A percentile compares a stretch with the other conserved stretches of the same genome.
phyloP scores from a whole-genome alignment of 208 protist species.

The Acanthamoeba sp. region DNA sequence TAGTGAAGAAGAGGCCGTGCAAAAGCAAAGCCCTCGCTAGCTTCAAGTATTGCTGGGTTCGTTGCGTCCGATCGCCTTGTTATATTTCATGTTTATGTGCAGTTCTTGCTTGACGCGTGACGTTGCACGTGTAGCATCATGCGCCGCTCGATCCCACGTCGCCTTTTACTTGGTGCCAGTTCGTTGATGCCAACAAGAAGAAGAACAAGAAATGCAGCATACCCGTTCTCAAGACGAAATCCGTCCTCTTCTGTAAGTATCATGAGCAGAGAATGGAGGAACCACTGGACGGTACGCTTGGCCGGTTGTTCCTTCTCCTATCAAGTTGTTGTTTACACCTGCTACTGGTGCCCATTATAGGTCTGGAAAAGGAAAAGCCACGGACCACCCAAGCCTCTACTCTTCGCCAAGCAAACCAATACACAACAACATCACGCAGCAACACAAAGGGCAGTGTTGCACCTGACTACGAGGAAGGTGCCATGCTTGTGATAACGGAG shows the following conservation, averaged over 20 bases:
- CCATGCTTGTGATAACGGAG: no score
- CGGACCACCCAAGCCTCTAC: no score
- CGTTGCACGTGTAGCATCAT: not conserved
- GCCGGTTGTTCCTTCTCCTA: no score
- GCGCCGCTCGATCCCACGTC: slow-evolving; percentile 14
- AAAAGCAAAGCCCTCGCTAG: slow-evolving; percentile 18
- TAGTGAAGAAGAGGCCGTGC: slow-evolving; percentile 8
- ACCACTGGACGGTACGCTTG: not conserved
- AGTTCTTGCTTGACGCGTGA: no score
- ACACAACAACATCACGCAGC: no score
- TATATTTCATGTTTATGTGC: not conserved
- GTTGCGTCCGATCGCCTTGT: not conserved
- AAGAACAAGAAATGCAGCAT: slow-evolving; percentile 62
- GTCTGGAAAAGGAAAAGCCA: no score
- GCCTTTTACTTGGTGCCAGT: slow-evolving; percentile 27
- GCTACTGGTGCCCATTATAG: no score
- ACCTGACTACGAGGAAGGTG: no score
- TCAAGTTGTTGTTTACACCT: no score
- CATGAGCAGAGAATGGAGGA: slow-evolving; percentile 43
- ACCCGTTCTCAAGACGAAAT: not conserved
- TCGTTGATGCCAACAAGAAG: not conserved
- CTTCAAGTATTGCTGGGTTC: slow-evolving; percentile 47
- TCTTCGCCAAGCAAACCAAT: no score
- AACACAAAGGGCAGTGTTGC: no score
- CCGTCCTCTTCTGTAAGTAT: slow-evolving; percentile 28